Conservation (phyloP, 2,329 filamentous ascomycete genomes). For the Arachnomyces sp. region DNA sequence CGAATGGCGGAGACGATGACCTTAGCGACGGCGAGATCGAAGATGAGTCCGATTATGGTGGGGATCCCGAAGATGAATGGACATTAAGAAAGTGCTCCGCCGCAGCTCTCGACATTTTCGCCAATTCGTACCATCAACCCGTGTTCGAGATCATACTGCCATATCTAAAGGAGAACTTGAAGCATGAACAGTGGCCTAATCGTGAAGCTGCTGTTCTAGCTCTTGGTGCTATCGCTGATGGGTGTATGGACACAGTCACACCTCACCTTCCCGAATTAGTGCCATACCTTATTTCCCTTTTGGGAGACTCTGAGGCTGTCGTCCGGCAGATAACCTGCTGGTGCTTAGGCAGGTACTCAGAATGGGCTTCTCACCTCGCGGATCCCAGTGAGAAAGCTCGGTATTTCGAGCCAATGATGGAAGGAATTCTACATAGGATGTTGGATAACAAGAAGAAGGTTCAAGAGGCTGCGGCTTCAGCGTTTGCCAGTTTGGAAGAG, state of each 20-base stretch:
- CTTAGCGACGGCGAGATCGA: constrained; percentile 80
- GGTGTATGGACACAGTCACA: constrained; percentile 80
- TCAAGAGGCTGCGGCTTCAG: constrained; percentile 89
- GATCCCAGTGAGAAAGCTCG: constrained; percentile 59
- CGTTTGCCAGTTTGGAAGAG: constrained; percentile 92
- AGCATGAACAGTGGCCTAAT: constrained; percentile 81
- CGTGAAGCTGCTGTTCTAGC: constrained; percentile 91
- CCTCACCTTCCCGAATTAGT: constrained; percentile 87
- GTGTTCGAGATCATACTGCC: constrained; percentile 90
- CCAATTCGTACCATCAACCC: constrained; percentile 74
- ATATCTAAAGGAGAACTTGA: constrained; percentile 82
- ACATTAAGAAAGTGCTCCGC: constrained; percentile 95
- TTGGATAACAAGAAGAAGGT: constrained; percentile 96
- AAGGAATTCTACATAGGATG: constrained; percentile 89
- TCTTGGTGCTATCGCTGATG: constrained; percentile 87
- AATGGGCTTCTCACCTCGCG: constrained; percentile 74
- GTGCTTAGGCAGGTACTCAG: constrained; percentile 88
- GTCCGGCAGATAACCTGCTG: constrained; percentile 97
- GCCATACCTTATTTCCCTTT: constrained; percentile 76
- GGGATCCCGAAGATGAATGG: constrained; percentile 79
- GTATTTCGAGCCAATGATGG: constrained; percentile 95
- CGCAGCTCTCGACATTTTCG: constrained; percentile 87
- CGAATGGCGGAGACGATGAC: constrained; percentile 57
- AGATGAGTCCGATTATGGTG: constrained; percentile 61
- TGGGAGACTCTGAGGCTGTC: constrained; percentile 78